Conservation (phyloP, 139 green algal genomes). For the Astrephomene gubernaculifera region DNA sequence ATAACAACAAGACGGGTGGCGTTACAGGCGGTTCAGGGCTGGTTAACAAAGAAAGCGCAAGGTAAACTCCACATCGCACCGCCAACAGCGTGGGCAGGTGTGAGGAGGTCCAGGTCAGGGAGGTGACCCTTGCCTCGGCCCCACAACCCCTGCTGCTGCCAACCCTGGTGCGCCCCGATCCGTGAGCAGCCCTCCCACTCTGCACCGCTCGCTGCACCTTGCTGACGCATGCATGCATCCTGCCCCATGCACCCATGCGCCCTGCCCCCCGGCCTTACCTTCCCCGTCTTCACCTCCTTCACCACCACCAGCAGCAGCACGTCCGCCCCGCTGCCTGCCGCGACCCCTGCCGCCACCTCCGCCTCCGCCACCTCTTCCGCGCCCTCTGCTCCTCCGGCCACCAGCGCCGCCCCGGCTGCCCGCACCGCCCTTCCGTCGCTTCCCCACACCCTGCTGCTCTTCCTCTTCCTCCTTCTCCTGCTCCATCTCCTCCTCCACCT, state of each 20-base stretch:
- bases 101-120: neutral
- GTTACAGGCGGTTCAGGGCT: neutral
- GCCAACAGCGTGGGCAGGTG: no score
- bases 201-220: neutral
- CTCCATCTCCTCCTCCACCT: neutral
- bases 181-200: neutral
- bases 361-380: neutral
- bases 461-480: neutral
- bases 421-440: no score
- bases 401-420: no score
- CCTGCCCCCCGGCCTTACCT: neutral
- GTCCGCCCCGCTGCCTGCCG: conserved; percentile 1
- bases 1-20: neutral
- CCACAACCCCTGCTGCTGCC: no score
- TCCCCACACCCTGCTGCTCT: neutral
- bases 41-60: no score
- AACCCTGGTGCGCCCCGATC: neutral
- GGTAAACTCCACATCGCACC: no score
- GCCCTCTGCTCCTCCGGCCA: neutral
- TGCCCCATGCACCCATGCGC: neutral
- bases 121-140: neutral
- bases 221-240: neutral
- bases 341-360: neutral
- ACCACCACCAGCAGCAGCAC: neutral
- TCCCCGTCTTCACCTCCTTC: neutral